phyloP scores from a whole-genome alignment of 106 monocot species.

The Dioscorea zingiberensis region DNA sequence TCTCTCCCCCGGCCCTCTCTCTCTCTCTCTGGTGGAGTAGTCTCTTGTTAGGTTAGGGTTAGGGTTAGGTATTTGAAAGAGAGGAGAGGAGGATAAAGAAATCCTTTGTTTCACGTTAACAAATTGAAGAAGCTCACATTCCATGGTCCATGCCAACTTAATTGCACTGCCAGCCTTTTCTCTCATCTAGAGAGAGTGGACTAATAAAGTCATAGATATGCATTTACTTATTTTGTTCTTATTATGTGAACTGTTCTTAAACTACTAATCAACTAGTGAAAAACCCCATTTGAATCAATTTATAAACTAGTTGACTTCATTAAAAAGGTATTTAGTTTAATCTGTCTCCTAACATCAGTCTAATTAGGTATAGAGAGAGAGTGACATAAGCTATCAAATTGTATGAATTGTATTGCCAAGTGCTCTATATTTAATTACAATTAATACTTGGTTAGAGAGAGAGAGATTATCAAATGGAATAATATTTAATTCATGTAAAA shows the following conservation, averaged over 20 bases:
- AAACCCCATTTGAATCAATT: neutral
- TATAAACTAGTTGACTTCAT: neutral
- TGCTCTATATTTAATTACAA: no score
- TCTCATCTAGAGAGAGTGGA: neutral
- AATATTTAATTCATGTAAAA: neutral
- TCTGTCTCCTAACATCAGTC: no score
- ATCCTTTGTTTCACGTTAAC: constrained; percentile 1
- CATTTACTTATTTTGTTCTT: neutral
- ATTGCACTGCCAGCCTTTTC: constrained; percentile 1
- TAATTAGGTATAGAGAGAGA: no score
- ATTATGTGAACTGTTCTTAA: neutral
- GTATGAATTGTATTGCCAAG: no score
- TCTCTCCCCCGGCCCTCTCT: neutral
- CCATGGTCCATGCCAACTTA: neutral
- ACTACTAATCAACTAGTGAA: neutral
- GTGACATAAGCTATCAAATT: no score
- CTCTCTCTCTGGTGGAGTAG: neutral
- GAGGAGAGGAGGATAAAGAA: neutral
- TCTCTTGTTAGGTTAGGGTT: no score
- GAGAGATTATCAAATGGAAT: no score
- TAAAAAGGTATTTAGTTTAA: neutral
- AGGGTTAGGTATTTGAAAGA: constrained; percentile 3
- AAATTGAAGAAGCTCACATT: constrained; percentile 1
- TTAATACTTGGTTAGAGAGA: no score
- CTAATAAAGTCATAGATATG: neutral